These are phyloP conservation scores for Colletotrichum sp. DNA, from an alignment of 2,329 filamentous ascomycete genomes.

Conservation along the genomic window DNA sequence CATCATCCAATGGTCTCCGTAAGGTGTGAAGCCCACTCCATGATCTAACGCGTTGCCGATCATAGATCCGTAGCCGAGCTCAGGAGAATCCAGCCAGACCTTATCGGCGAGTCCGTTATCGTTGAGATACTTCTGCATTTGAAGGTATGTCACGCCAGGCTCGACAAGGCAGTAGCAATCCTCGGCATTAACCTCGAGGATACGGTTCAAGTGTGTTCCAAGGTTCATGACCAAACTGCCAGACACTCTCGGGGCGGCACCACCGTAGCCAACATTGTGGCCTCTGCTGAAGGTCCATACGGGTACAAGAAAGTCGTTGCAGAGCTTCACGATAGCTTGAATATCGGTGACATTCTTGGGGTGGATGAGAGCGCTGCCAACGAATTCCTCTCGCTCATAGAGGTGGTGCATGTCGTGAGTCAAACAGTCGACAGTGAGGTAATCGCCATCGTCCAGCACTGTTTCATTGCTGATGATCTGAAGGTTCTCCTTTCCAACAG, in stretches of 20 bases:
- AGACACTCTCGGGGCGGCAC: conserved; percentile 56
- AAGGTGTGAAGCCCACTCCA: conserved; percentile 51
- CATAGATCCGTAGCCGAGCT: conserved; percentile 46
- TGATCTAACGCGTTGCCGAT: conserved; percentile 51
- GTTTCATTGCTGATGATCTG: conserved; percentile 9
- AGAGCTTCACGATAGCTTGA: conserved; percentile 48
- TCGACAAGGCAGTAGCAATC: conserved; percentile 57
- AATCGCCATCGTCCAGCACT: conserved; percentile 2
- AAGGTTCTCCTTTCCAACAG: conserved; percentile 5
- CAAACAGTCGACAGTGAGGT: conserved; percentile 5
- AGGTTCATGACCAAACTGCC: conserved; percentile 57
- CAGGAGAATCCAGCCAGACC: conserved; percentile 48
- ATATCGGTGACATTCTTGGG: conserved; percentile 43
- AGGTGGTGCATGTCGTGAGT: conserved; percentile 41
- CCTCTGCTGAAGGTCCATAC: conserved; percentile 56
- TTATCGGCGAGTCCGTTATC: conserved; percentile 40
- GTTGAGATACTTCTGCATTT: conserved; percentile 54
- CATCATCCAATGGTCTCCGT: conserved; percentile 41
- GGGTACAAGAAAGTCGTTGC: conserved; percentile 49
- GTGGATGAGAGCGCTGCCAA: conserved; percentile 42
- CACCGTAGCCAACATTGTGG: conserved; percentile 58
- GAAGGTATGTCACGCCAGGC: conserved; percentile 59
- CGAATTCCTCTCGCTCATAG: conserved; percentile 46
- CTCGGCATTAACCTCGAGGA: conserved; percentile 55
- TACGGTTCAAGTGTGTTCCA: conserved; percentile 57